phyloP scores from a whole-genome alignment of 495 filamentous ascomycete genomes.

The Niebla homalea region DNA sequence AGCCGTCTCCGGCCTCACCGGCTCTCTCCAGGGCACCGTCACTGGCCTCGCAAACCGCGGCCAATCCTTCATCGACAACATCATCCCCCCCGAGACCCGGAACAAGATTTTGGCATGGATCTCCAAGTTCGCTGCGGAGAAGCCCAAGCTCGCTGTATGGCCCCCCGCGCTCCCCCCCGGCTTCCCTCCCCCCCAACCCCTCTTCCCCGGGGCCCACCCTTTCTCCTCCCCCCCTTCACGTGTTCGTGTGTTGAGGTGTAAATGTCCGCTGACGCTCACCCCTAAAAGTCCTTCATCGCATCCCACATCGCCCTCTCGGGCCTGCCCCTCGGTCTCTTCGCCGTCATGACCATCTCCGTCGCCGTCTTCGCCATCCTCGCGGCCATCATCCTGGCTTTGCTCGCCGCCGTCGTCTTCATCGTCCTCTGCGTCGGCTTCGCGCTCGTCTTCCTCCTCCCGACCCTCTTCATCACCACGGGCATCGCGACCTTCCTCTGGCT shows the following conservation, averaged over 20 bases:
- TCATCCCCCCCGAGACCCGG: constrained; percentile 18
- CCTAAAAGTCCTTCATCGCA: constrained; percentile 33
- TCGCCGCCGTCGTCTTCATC: constrained; percentile 41
- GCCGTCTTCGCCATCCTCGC: constrained; percentile 40
- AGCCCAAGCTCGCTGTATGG: constrained; percentile 17
- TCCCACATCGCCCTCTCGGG: constrained; percentile 41
- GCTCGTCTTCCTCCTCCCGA: constrained; percentile 49
- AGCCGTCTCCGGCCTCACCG: constrained; percentile 12
- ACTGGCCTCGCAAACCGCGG: constrained; percentile 11
- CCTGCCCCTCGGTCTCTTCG: constrained; percentile 48
- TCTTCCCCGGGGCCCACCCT: neutral
- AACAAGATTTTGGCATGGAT: constrained; percentile 18
- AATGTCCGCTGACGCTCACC: neutral
- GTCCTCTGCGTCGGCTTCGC: constrained; percentile 49
- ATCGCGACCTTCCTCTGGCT: constrained; percentile 47
- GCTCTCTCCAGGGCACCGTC: constrained; percentile 15
- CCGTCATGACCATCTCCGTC: constrained; percentile 40
- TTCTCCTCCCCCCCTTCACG: no score
- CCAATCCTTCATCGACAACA: constrained; percentile 11
- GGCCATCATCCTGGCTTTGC: constrained; percentile 33
- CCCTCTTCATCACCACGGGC: constrained; percentile 43
- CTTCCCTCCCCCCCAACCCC: neutral
- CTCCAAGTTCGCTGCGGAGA: constrained; percentile 19
- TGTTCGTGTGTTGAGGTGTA: neutral
- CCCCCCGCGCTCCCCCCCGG: neutral